These are phyloP conservation scores for Leucocoprinus birnbaumii DNA, from an alignment of 768 basidiomycete genomes.

Conservation along the genomic window DNA sequence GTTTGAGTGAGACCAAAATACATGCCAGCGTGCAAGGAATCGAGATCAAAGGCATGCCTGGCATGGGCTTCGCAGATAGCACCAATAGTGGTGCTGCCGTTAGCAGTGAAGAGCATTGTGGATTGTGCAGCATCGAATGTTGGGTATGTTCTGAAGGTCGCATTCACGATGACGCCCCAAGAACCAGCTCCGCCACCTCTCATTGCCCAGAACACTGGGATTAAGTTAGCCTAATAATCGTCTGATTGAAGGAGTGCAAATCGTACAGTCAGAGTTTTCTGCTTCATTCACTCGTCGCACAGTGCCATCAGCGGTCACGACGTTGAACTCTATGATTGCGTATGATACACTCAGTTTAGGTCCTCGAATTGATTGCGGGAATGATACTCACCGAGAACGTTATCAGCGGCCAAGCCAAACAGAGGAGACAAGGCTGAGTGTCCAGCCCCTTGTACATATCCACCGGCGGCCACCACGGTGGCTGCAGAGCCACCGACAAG, in stretches of 20 bases:
- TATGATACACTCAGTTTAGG: no score
- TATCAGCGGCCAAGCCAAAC: conserved; percentile 25
- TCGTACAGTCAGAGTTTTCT: conserved; percentile 22
- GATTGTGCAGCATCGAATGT: conserved; percentile 27
- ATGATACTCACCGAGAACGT: not conserved
- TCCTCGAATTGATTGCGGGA: no score
- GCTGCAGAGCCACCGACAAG: conserved; percentile 19
- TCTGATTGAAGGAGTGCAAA: no score
- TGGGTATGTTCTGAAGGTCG: conserved; percentile 31
- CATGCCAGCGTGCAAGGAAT: conserved; percentile 25
- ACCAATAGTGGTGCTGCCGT: conserved; percentile 17
- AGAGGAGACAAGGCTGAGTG: conserved; percentile 24
- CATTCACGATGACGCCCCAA: conserved; percentile 35
- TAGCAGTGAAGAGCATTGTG: conserved; percentile 14
- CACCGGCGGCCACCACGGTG: conserved; percentile 22
- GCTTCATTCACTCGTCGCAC: conserved; percentile 22
- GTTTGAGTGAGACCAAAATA: conserved; percentile 21
- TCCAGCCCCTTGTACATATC: conserved; percentile 28
- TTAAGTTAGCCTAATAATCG: not conserved
- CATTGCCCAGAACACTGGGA: conserved; percentile 25
- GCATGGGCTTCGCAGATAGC: conserved; percentile 26
- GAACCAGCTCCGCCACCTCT: conserved; percentile 28
- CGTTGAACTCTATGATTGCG: conserved; percentile 19
- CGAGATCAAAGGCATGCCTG: conserved; percentile 33
- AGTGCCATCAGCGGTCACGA: conserved; percentile 28